Percentiles rank a stretch among this genome's conserved stretches.
phyloP scores from a whole-genome alignment of 164 flowering plant genomes.

The Aristolochia contorta region DNA sequence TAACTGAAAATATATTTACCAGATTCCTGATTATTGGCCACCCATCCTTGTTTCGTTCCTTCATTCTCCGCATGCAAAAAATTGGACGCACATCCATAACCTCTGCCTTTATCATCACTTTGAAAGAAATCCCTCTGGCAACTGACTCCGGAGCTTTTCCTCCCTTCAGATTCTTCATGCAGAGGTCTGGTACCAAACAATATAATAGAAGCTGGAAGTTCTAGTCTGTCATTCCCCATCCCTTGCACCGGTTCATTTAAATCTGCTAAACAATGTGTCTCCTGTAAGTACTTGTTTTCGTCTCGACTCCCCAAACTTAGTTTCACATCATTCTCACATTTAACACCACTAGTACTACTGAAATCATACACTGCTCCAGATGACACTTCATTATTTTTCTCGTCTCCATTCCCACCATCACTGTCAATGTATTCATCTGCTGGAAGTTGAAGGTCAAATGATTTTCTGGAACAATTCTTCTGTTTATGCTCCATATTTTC shows the following conservation, averaged over 20 bases:
- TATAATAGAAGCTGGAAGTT: slow-evolving; percentile 26
- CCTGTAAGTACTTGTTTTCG: slow-evolving; percentile 12
- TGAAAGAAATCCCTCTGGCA: slow-evolving; percentile 17
- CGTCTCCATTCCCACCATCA: slow-evolving; percentile 36
- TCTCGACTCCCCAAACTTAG: slow-evolving; percentile 22
- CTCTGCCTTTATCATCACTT: slow-evolving; percentile 10
- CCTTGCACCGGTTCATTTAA: slow-evolving; percentile 61
- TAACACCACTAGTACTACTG: slow-evolving; percentile 16
- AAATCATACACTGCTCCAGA: slow-evolving; percentile 10
- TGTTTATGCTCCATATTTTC: slow-evolving; percentile 51
- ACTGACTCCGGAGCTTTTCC: slow-evolving; percentile 14
- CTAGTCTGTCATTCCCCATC: slow-evolving; percentile 29
- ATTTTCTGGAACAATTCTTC: slow-evolving; percentile 43
- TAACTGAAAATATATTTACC: slow-evolving; percentile 18
- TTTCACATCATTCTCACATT: slow-evolving; percentile 22
- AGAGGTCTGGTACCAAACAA: slow-evolving; percentile 16
- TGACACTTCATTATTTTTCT: slow-evolving; percentile 16
- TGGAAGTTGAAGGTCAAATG: slow-evolving; percentile 82
- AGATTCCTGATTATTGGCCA: slow-evolving; percentile 15
- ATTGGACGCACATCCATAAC: slow-evolving; percentile 7
- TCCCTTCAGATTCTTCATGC: slow-evolving; percentile 12
- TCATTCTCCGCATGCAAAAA: slow-evolving; percentile 13
- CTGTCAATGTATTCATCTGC: slow-evolving; percentile 73
- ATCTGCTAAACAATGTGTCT: slow-evolving; percentile 41
- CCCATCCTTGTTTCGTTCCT: slow-evolving; percentile 18